These are phyloP conservation scores for Daldinia sp. DNA, from an alignment of 2,329 filamentous ascomycete species.

Conservation along the genomic window DNA sequence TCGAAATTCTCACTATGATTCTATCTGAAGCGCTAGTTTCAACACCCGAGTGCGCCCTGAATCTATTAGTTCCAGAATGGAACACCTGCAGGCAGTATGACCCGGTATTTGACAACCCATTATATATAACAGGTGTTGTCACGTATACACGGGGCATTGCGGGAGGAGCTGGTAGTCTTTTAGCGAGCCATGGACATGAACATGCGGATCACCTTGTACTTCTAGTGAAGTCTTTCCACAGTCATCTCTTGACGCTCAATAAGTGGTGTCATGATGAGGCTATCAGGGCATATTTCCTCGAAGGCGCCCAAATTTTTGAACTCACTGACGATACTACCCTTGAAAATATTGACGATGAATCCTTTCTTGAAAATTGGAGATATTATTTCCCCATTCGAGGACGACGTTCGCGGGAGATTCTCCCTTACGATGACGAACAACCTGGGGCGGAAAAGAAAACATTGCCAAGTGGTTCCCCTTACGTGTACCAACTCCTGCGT, in stretches of 20 bases:
- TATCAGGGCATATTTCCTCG: slow-evolving; percentile 21
- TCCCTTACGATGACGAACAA: slow-evolving; percentile 41
- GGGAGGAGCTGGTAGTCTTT: slow-evolving; percentile 21
- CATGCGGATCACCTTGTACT: slow-evolving; percentile 37
- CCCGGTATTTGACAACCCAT: slow-evolving; percentile 1
- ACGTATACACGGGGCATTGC: slow-evolving; percentile 34
- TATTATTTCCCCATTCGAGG: slow-evolving; percentile 33
- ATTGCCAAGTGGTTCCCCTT: background rate
- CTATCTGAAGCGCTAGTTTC: slow-evolving; percentile 8
- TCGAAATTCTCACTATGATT: slow-evolving; percentile 10
- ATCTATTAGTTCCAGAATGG: slow-evolving; percentile 42
- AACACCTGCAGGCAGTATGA: slow-evolving; percentile 21
- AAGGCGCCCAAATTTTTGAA: slow-evolving; percentile 37
- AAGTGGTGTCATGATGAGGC: slow-evolving; percentile 25
- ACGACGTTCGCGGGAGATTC: slow-evolving; percentile 14
- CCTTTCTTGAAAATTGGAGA: background rate
- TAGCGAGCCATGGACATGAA: slow-evolving; percentile 19
- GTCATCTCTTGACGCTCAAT: slow-evolving; percentile 18
- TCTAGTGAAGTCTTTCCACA: slow-evolving; percentile 26
- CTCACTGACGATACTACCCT: slow-evolving; percentile 14
- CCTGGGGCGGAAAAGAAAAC: slow-evolving; percentile 3
- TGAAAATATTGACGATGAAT: background rate
- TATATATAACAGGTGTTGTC: slow-evolving; percentile 26
- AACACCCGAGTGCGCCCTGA: slow-evolving; percentile 32
- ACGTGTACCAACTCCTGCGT: slow-evolving; percentile 32